Base-by-base conservation (phyloP, 495 filamentous ascomycete genomes). In the Penicillium malachiteum region DNA sequence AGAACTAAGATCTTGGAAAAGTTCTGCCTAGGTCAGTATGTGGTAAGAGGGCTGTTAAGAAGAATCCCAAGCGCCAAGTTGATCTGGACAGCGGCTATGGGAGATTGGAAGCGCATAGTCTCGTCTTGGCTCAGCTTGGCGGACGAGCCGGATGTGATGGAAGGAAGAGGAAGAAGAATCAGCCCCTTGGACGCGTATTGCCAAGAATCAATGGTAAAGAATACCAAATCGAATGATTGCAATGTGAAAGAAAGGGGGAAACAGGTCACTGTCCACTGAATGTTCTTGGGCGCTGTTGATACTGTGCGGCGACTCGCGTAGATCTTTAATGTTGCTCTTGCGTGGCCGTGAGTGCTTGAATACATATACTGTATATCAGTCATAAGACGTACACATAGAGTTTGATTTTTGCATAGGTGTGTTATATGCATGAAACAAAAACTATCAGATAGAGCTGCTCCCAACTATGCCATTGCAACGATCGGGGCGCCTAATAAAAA, bases 81-180 rank as follows among this genome's bases (percentile, higher is more conserved):
- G 31, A 26, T 26, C 21, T 26, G 21, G 21, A 4, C 21, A 43
- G 50, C 30, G 37, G 30, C 40, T 54, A 9, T 40, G 40, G 42
- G 47, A 18, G 56, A 55, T 34, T 18, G 38, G 54, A 39, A 39
- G 33, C 41, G 26, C 47, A 55, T 33, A 21, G 46, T 17, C 45
- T 43, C 32, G 21, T 31, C 56, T 59, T 59, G 56, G 56, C 56
- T 41, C 10, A 2, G 39, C 56, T 59, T 54, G 56, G 56, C 56
- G 35, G 13, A 11, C 18, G 39, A 50, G 21, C 21, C 21, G 21
- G 21, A 26, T 26, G 21, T 26, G 21, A 26, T 26, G 21, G 21
- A 26, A 26, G 21, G 2, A 26, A 26, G 21, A 26, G 21, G 2
- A 26, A 26, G 21, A 4, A 26, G 21, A 26, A 4, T 26, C 1